Conservation (phyloP, 2,329 filamentous ascomycete species). For the Keithomyces neogunnii region DNA sequence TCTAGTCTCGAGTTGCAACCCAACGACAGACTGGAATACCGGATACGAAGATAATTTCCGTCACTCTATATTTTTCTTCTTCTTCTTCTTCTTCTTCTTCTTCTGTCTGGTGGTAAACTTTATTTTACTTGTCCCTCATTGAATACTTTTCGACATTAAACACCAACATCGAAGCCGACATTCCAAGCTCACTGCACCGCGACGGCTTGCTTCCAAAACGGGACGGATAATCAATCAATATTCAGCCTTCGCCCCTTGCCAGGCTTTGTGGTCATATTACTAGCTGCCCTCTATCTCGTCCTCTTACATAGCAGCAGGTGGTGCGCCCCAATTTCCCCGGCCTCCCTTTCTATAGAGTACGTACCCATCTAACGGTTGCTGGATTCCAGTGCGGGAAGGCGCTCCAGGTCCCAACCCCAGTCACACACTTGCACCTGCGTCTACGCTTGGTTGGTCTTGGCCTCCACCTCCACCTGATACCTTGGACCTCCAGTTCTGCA, state of each 20-base stretch:
- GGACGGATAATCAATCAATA: background rate
- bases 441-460: too few relatives aligned
- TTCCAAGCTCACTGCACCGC: too few relatives aligned
- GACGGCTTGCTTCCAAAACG: background rate
- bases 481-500: slow-evolving; percentile 3
- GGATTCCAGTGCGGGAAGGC: slow-evolving; percentile 1
- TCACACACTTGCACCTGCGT: background rate
- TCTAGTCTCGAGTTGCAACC: background rate
- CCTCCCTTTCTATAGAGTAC: slow-evolving; percentile 1
- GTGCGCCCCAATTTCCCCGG: background rate
- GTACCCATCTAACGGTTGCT: background rate
- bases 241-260: background rate
- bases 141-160: too few relatives aligned
- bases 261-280: too few relatives aligned
- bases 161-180: too few relatives aligned
- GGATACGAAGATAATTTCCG: too few relatives aligned
- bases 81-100: too few relatives aligned
- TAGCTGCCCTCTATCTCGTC: background rate
- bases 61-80: too few relatives aligned
- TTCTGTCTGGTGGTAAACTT: background rate
- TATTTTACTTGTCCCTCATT: background rate
- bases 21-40: background rate
- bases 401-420: background rate
- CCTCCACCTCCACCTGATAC: too few relatives aligned
- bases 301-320: background rate